Evolutionary conservation across 192 early-diverging fungal genomes (phyloP).

Genomic region (Podila epicladia): DNA sequence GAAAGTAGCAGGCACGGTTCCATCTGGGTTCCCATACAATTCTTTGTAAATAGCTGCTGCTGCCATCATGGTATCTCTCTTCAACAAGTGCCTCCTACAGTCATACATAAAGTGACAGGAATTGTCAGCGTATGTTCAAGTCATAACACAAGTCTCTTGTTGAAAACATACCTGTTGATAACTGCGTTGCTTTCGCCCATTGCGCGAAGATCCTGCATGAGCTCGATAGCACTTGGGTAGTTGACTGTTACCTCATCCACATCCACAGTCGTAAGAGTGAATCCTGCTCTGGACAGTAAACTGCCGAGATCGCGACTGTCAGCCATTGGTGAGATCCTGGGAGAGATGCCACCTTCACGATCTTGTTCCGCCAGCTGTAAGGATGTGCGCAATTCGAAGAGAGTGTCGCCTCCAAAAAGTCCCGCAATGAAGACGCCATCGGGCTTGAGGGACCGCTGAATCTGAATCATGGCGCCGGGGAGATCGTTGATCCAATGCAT

Average conservation of each 20-base stretch:
- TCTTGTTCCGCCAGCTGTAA: constrained; percentile 94
- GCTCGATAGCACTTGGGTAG: constrained; percentile 92
- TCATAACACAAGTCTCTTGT: too few relatives aligned
- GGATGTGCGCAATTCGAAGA: constrained; percentile 92
- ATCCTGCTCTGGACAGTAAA: constrained; percentile 84
- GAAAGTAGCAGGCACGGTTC: constrained; percentile 93
- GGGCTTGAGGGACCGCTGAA: constrained; percentile 82
- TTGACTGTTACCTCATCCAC: constrained; percentile 90
- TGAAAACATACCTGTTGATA: constrained; percentile 62
- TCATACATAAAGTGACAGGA: constrained; percentile 2
- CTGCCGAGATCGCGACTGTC: constrained; percentile 80
- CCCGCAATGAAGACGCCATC: constrained; percentile 95
- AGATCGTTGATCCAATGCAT: constrained; percentile 99
- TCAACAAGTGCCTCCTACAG: constrained; percentile 70
- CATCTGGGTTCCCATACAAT: constrained; percentile 88
- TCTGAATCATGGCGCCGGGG: constrained; percentile 87
- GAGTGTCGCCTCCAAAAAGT: constrained; percentile 95
- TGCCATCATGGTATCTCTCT: constrained; percentile 86
- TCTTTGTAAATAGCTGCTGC: constrained; percentile 90
- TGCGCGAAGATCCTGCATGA: constrained; percentile 86
- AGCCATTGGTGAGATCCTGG: constrained; percentile 91
- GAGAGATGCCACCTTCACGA: constrained; percentile 87
- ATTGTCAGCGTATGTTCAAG: background rate
- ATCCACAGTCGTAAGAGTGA: constrained; percentile 93
- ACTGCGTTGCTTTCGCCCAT: constrained; percentile 98